Evolutionary conservation across 75 land plant species (phyloP).

Genomic region (Picea sitchensis): DNA sequence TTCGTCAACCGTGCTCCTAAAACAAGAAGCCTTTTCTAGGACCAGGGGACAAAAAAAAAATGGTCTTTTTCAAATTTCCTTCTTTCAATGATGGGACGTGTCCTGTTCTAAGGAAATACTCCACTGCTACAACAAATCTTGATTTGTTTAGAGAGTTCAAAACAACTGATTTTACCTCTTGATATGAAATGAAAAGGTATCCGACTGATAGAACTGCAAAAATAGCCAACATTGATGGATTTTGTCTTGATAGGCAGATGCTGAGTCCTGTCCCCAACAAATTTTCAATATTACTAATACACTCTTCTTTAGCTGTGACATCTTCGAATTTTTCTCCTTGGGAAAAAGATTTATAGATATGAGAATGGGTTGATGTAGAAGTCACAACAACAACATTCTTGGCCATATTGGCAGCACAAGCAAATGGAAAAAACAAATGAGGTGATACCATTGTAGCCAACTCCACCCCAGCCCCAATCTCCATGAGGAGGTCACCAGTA

Average conservation of each 20-base stretch:
- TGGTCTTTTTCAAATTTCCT: too few relatives aligned
- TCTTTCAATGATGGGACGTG: too few relatives aligned
- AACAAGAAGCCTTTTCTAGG: not conserved
- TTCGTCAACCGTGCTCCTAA: slow-evolving; percentile 84
- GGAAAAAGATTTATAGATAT: slow-evolving; percentile 97
- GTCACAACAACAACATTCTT: slow-evolving; percentile 98
- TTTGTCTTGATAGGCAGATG: slow-evolving; percentile 78
- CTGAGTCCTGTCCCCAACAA: slow-evolving; percentile 91
- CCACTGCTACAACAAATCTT: slow-evolving; percentile 83
- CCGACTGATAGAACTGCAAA: slow-evolving; percentile 93
- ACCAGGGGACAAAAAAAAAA: too few relatives aligned
- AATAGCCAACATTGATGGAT: slow-evolving; percentile 73
- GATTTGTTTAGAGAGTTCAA: slow-evolving; percentile 81
- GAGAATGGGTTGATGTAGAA: slow-evolving; percentile 96
- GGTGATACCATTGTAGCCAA: slow-evolving; percentile 86
- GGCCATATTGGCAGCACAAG: slow-evolving; percentile 95
- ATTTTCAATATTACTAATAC: slow-evolving; percentile 96
- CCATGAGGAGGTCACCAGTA: slow-evolving; percentile 89
- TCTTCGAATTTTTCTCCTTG: slow-evolving; percentile 97
- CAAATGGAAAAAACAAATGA: slow-evolving; percentile 86
- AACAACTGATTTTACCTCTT: slow-evolving; percentile 94
- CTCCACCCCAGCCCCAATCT: slow-evolving; percentile 93
- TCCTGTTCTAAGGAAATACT: slow-evolving; percentile 91
- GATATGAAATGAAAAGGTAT: slow-evolving; percentile 80
- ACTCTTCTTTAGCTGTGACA: slow-evolving; percentile 98